Conservation (phyloP, 352 stramenopile genomes). For the Phytophthora brassicae region DNA sequence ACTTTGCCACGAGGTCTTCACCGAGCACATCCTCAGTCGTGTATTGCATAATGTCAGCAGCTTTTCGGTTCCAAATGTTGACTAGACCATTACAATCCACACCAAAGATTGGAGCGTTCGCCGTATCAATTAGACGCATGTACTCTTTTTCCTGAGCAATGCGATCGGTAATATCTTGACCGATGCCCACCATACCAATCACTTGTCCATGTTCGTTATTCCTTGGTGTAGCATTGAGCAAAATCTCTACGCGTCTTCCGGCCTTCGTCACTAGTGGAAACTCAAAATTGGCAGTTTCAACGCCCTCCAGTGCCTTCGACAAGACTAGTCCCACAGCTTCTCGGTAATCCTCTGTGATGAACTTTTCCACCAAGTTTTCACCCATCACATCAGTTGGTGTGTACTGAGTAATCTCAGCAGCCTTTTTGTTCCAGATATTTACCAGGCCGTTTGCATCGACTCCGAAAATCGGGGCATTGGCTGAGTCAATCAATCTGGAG, state of each 20-base stretch:
- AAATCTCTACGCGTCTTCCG: constrained; percentile 18
- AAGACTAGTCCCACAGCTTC: too few relatives aligned
- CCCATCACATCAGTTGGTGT: constrained; percentile 36
- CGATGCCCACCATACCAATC: constrained; percentile 22
- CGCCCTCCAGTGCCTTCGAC: constrained; percentile 39
- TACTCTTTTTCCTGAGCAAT: constrained; percentile 74
- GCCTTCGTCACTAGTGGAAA: constrained; percentile 27
- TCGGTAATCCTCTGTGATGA: constrained; percentile 56
- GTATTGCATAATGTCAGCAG: constrained; percentile 67
- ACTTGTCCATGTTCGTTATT: constrained; percentile 27
- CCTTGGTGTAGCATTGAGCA: constrained; percentile 17
- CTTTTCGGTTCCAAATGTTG: constrained; percentile 74
- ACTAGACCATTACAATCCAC: constrained; percentile 15
- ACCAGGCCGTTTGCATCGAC: constrained; percentile 45
- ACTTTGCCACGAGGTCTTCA: constrained; percentile 49
- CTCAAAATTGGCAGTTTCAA: constrained; percentile 62
- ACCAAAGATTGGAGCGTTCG: constrained; percentile 83
- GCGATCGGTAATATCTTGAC: constrained; percentile 43
- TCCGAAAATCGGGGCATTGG: constrained; percentile 40
- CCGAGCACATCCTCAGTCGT: constrained; percentile 68
- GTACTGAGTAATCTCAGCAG: constrained; percentile 44
- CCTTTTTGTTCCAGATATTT: constrained; percentile 56
- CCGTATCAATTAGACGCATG: constrained; percentile 71
- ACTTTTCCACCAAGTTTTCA: constrained; percentile 47
- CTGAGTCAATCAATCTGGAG: constrained; percentile 31